Base-by-base conservation (phyloP, 805 yeast genomes). In the Candida namnaoensis region DNA sequence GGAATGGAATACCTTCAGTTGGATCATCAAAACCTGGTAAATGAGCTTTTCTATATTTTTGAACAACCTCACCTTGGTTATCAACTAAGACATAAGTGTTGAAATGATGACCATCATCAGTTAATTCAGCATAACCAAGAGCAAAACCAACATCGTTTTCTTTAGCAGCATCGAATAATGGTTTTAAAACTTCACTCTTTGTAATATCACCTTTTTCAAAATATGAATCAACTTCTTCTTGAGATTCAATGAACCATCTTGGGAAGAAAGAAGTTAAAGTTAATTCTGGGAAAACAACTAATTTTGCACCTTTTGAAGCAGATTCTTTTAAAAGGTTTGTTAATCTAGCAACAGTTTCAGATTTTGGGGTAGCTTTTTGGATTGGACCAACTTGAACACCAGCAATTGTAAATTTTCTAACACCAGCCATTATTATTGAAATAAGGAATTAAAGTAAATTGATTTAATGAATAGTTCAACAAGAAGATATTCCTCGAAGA, bases 211-310 rank as follows among this genome's bases (percentile, higher is more conserved):
- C 66, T 32, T 50, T 53, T 42, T 63, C 68, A 38, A 63, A 64
- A 42, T 47, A 65, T 3, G 49, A 44, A 44, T 65, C 68, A 8
- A 63, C 54, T 42, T 64, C 68, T 14, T 53, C 55, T 44, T 59
- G 65, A 8, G 57, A 45, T 34, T 58, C 56, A 38, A 64, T 59
- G 34, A 39, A 47, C 63, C 64, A 61, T 41, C 66, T 51, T 38
- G 69, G 66, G 45, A 64, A 64, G 44, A 64, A 65, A 1, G 66
- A 52, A 1, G 68, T 61, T 19, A 65, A 48, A 5, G 60, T 51
- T n/a, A 63, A 47, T 44, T 65, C 69, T 35, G 69, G 68, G 46
- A 61, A 65, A 8, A 60, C 63, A 4, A 60, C 64, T 11, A 65
- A 45, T 32, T 43, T 52, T 9, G 60, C 66, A 36, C 64, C 66